Evolutionary conservation across 202 grass and related monocot genomes (phyloP), one percentile per base, ranked within the genome.

Genomic region (Saccharum hybrid): DNA sequence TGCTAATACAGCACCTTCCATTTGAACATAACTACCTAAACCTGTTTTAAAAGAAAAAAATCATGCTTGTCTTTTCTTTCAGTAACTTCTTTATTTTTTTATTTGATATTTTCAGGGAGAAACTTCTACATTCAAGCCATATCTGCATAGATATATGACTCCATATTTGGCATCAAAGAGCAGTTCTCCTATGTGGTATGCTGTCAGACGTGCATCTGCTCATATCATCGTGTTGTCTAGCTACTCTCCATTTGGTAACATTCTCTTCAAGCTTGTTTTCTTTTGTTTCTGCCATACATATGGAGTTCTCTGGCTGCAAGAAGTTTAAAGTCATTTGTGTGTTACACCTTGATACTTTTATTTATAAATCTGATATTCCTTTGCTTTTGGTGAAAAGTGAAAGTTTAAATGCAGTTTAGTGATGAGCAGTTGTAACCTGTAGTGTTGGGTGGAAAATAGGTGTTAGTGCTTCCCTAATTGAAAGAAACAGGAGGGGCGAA

Each of bases 141-240:
- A 92, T 82, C 23, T 92, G 63, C 89, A 95, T 83, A 90, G 96
- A 89, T 89, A 79, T 77, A 45, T 76, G 74, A 96, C 89, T 63
- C 96, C 93, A 78, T 90, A 94, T 70, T 54, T 88, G 66, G 83
- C 96, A 78, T 98, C 96, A 8, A 92, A 90, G 36, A 96, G 96
- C 88, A 98, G 89, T 82, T 98, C 96, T 82, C 93, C 91, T 42
- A 92, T 98, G 86, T 98, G 96, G 96, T 95, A 98, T 81, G 92
- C 96, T 75, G 83, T 98, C 74, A 93, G 92, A 82, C 90, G 92
- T 42, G 96, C 92, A 85, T 98, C 96, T 86, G 96, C 92, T 65
- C 92, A 98, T 81, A 87, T 95, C 72, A 95, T 98, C 21, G 87
- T 98, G 75, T 84, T 98, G 23, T 98, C 96, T 63, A 95, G 96